A percentile compares a stretch with the other conserved stretches of the same genome.
These are phyloP conservation scores for Mesembryanthemum crystallinum DNA, from an alignment of 148 eudicot species.

Conservation along the genomic window DNA sequence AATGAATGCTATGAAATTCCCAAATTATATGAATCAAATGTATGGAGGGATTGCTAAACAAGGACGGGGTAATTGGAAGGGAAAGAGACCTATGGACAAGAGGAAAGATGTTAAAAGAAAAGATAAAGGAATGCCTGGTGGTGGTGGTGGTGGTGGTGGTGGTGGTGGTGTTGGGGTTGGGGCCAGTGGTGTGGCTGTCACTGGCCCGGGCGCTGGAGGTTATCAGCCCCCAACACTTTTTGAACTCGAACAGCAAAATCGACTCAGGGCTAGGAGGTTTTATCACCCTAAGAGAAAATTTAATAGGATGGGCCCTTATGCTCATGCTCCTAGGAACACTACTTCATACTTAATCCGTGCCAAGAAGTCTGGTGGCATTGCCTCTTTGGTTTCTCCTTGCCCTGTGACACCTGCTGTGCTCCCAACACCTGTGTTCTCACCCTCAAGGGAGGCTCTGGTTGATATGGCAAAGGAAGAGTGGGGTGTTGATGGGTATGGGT, in stretches of 20 bases:
- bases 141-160: too few species aligned
- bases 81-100: slow-evolving; percentile 56
- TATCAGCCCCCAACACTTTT: slow-evolving; percentile 62
- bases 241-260: slow-evolving; percentile 76
- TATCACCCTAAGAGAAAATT: slow-evolving; percentile 57
- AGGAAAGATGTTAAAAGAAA: slow-evolving; percentile 40
- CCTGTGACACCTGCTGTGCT: slow-evolving; percentile 88
- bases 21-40: slow-evolving; percentile 40
- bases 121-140: slow-evolving; percentile 29
- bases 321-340: slow-evolving; percentile 86
- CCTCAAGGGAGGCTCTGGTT: slow-evolving; percentile 79
- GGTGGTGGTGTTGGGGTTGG: slow-evolving; percentile 19
- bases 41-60: slow-evolving; percentile 30
- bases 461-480: slow-evolving; percentile 98
- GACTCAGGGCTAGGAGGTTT: slow-evolving; percentile 64
- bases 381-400: slow-evolving; percentile 69
- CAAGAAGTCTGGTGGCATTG: slow-evolving; percentile 87
- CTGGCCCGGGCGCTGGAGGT: slow-evolving; percentile 28
- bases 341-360: slow-evolving; percentile 83
- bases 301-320: slow-evolving; percentile 70
- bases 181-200: slow-evolving; percentile 13
- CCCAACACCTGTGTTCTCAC: slow-evolving; percentile 85
- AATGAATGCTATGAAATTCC: slow-evolving; percentile 39
- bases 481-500: slow-evolving; percentile 99
- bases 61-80: slow-evolving; percentile 69